A percentile compares a stretch with the other conserved stretches of the same genome.
Evolutionary conservation across 495 filamentous ascomycete species (phyloP).

Genomic region (Tricharina praecox): DNA sequence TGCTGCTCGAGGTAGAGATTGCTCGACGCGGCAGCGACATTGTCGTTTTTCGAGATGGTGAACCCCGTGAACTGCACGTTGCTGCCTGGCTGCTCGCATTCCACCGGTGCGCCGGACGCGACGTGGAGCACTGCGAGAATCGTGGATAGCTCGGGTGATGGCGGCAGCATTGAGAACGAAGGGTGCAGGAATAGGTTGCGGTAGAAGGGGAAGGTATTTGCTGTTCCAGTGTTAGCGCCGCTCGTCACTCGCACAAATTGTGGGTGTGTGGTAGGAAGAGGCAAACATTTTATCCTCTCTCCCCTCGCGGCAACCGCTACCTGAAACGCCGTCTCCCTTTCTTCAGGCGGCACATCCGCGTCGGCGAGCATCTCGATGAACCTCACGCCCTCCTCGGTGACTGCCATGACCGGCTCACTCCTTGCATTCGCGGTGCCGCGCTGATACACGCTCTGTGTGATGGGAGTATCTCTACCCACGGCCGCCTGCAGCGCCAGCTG

Average conservation of each 20-base stretch:
- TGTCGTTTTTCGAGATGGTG: neutral
- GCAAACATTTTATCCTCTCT: constrained; percentile 2
- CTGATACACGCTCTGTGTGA: neutral
- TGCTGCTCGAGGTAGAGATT: neutral
- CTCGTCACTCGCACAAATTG: neutral
- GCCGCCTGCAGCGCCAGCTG: neutral
- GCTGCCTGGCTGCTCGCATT: neutral
- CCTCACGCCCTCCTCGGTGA: neutral
- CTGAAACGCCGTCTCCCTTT: neutral
- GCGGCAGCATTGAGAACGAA: neutral
- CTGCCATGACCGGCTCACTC: neutral
- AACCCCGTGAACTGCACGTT: neutral
- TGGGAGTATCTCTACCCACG: neutral
- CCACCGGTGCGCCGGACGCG: neutral
- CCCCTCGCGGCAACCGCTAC: neutral
- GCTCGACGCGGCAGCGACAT: neutral
- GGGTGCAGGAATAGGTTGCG: neutral
- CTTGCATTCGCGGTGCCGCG: neutral
- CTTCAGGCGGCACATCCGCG: neutral
- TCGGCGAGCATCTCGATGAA: neutral
- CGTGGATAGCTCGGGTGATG: neutral
- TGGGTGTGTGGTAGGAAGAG: neutral
- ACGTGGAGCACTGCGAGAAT: neutral
- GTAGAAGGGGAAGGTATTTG: constrained; percentile 1
- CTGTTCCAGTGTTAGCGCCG: neutral